Conservation (phyloP, 768 basidiomycete genomes). For the Pisolithus tinctorius region DNA sequence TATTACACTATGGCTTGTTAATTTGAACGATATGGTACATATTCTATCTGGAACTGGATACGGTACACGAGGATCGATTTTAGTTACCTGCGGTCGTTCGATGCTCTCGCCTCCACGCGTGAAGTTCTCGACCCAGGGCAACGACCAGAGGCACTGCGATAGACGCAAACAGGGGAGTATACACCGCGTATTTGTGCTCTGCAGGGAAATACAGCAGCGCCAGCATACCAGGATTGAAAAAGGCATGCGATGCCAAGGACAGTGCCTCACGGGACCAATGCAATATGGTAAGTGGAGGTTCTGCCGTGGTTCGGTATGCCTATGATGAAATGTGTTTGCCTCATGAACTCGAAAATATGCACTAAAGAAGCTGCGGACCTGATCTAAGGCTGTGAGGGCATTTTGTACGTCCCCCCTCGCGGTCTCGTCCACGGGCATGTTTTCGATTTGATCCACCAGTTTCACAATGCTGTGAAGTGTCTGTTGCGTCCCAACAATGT, state of each 20-base stretch:
- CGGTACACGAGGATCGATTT: conserved; percentile 1
- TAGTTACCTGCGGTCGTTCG: conserved; percentile 9
- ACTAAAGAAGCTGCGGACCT: conserved; percentile 39
- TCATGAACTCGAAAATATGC: conserved; percentile 6
- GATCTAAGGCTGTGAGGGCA: conserved; percentile 65
- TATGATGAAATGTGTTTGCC: conserved; percentile 6
- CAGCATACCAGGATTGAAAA: conserved; percentile 96
- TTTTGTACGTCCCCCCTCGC: conserved; percentile 68
- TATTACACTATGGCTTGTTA: too few relatives aligned
- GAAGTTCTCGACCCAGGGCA: conserved; percentile 65
- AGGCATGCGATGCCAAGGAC: conserved; percentile 72
- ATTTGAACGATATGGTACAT: too few relatives aligned
- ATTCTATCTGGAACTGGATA: conserved; percentile 4
- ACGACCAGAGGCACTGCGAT: conserved; percentile 78
- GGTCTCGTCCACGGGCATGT: conserved; percentile 84
- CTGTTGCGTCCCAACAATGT: conserved; percentile 57
- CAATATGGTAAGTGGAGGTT: conserved; percentile 34
- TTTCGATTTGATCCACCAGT: conserved; percentile 77
- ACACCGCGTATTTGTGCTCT: conserved; percentile 96
- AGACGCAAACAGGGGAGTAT: conserved; percentile 91
- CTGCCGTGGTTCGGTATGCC: conserved; percentile 16
- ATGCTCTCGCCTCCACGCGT: conserved; percentile 44
- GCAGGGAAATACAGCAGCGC: conserved; percentile 95
- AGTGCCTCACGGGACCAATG: conserved; percentile 56
- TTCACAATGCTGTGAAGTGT: conserved; percentile 79